phyloP scores from a whole-genome alignment of 2,329 filamentous ascomycete species.

The Colletotrichum sp. region DNA sequence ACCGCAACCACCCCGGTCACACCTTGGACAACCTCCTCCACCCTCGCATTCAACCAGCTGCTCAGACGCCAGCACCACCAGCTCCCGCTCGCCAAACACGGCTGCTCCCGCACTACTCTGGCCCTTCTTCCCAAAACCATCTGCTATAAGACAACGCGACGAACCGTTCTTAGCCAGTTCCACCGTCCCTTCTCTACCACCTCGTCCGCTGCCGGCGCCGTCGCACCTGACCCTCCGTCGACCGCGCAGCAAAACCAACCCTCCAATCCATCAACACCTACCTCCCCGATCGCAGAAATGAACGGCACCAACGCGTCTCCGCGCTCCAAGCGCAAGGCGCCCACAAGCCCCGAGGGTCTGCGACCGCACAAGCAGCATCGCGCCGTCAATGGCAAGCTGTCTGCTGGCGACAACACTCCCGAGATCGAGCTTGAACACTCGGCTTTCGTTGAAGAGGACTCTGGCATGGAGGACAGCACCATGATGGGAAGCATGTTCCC shows the following conservation, averaged over 20 bases:
- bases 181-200: neutral
- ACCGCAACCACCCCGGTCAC: neutral
- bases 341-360: constrained; percentile 42
- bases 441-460: constrained; percentile 39
- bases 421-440: constrained; percentile 34
- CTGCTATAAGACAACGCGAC: constrained; percentile 13
- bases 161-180: neutral
- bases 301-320: constrained; percentile 45
- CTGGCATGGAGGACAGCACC: constrained; percentile 44
- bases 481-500: constrained; percentile 19
- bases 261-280: neutral
- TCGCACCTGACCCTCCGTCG: neutral
- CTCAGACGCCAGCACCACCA: neutral
- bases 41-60: neutral
- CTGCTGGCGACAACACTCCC: constrained; percentile 55
- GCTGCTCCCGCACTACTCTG: constrained; percentile 7
- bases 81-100: constrained; percentile 7
- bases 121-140: neutral
- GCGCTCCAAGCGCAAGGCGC: constrained; percentile 59
- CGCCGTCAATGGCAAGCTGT: constrained; percentile 53
- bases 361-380: constrained; percentile 48
- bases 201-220: neutral
- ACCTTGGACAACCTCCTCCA: constrained; percentile 4
- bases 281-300: constrained; percentile 37
- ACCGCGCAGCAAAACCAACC: neutral